phyloP scores from a whole-genome alignment of 2,329 filamentous ascomycete species.

The Tolypocladium album region DNA sequence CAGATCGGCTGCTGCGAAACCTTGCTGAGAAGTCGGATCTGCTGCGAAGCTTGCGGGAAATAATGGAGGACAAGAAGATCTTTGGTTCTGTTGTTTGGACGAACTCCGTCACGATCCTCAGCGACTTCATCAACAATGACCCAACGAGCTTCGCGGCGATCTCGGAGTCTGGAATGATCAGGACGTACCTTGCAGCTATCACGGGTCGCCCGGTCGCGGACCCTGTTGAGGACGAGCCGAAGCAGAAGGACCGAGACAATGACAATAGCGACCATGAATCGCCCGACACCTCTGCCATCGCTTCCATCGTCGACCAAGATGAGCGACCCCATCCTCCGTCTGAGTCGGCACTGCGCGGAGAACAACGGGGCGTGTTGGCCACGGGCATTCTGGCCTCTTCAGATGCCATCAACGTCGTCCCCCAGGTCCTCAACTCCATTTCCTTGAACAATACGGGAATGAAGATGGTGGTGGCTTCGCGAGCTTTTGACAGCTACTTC shows the following conservation, averaged over 20 bases:
- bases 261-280: slow-evolving; percentile 25
- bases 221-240: slow-evolving; percentile 16
- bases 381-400: slow-evolving; percentile 73
- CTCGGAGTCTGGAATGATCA: slow-evolving; percentile 83
- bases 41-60: slow-evolving; percentile 64
- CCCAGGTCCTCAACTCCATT: slow-evolving; percentile 83
- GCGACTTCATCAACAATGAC: slow-evolving; percentile 97
- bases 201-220: slow-evolving; percentile 41
- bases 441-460: slow-evolving; percentile 83
- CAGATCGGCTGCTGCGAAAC: slow-evolving; percentile 83
- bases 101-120: slow-evolving; percentile 81
- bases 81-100: slow-evolving; percentile 97
- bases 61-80: slow-evolving; percentile 66
- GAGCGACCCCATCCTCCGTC: slow-evolving; percentile 42
- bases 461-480: slow-evolving; percentile 74
- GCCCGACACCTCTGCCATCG: slow-evolving; percentile 26
- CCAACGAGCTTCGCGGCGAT: slow-evolving; percentile 96
- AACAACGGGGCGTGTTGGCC: slow-evolving; percentile 38
- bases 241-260: slow-evolving; percentile 17
- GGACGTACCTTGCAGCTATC: slow-evolving; percentile 74
- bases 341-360: slow-evolving; percentile 34
- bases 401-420: slow-evolving; percentile 81
- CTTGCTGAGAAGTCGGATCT: slow-evolving; percentile 87
- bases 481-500: slow-evolving; percentile 76
- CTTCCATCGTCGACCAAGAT: slow-evolving; percentile 23